Evolutionary conservation across 2,329 filamentous ascomycete species (phyloP).

Genomic region (Didymella segeticola): DNA sequence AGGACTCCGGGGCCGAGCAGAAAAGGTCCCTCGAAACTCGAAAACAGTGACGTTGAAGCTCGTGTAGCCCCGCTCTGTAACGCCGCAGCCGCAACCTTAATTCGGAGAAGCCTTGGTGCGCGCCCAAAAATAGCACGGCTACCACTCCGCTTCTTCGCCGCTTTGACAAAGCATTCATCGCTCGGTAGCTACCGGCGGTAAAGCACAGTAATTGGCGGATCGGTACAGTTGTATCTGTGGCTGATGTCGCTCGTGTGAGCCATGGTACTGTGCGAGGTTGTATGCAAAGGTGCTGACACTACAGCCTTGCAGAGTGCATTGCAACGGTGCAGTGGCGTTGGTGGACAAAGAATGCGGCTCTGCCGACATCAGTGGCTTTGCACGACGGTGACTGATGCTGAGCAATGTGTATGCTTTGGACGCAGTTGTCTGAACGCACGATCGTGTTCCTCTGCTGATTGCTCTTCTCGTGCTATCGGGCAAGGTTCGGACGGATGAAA

Average conservation of each 20-base stretch:
- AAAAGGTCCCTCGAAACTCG: neutral
- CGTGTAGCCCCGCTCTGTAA: conserved; percentile 4
- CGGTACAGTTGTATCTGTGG: neutral
- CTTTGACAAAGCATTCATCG: neutral
- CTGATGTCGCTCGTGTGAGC: conserved; percentile 1
- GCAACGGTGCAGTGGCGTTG: conserved; percentile 12
- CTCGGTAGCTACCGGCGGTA: neutral
- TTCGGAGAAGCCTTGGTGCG: neutral
- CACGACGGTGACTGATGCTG: neutral
- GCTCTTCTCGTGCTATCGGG: neutral
- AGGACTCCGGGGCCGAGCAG: neutral
- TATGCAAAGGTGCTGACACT: neutral
- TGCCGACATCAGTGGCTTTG: conserved; percentile 6
- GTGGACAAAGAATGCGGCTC: conserved; percentile 2
- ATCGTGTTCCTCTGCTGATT: neutral
- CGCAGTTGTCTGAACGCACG: neutral
- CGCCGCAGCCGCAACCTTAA: conserved; percentile 8
- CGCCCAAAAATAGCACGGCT: conserved; percentile 6
- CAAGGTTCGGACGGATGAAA: neutral
- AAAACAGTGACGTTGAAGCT: conserved; percentile 7
- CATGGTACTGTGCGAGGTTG: conserved; percentile 5
- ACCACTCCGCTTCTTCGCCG: neutral
- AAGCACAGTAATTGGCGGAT: too few species aligned
- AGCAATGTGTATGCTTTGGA: neutral
- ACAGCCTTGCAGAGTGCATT: neutral